These are phyloP conservation scores for Leptodontidium sp. DNA, from an alignment of 2,329 filamentous ascomycete species.

Conservation along the genomic window DNA sequence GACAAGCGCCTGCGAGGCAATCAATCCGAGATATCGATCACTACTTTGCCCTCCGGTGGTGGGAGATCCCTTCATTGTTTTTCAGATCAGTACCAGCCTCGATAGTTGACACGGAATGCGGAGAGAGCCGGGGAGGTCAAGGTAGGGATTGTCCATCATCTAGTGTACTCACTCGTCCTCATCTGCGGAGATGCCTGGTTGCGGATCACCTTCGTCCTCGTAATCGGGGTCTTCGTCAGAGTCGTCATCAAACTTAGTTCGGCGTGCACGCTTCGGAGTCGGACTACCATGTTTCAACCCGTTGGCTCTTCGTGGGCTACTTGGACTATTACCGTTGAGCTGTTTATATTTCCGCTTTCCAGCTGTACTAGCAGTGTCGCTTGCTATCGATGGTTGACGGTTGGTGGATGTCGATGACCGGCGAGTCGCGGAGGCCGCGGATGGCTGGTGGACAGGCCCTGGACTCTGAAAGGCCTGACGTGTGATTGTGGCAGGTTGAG, in stretches of 20 bases:
- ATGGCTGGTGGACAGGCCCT: neutral
- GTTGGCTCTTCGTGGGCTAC: neutral
- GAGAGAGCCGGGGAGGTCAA: neutral
- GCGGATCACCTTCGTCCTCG: slow-evolving; percentile 16
- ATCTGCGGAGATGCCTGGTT: slow-evolving; percentile 4
- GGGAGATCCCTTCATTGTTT: neutral
- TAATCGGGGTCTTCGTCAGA: slow-evolving; percentile 13
- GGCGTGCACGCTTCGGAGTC: neutral
- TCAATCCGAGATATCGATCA: neutral
- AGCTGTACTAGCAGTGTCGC: neutral
- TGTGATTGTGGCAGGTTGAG: neutral
- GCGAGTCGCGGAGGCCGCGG: neutral
- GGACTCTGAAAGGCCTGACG: neutral
- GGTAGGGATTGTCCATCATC: neutral
- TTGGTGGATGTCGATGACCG: neutral
- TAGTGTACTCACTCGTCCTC: slow-evolving; percentile 22
- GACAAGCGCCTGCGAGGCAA: too few species aligned
- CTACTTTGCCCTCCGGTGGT: neutral
- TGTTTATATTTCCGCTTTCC: neutral
- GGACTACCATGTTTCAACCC: neutral
- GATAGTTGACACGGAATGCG: neutral
- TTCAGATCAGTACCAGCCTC: slow-evolving; percentile 12
- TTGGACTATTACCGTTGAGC: neutral
- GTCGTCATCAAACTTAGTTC: neutral
- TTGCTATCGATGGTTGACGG: neutral